These are phyloP conservation scores for Potentilla sterilis DNA, from an alignment of 306 rosid species.

Conservation along the genomic window DNA sequence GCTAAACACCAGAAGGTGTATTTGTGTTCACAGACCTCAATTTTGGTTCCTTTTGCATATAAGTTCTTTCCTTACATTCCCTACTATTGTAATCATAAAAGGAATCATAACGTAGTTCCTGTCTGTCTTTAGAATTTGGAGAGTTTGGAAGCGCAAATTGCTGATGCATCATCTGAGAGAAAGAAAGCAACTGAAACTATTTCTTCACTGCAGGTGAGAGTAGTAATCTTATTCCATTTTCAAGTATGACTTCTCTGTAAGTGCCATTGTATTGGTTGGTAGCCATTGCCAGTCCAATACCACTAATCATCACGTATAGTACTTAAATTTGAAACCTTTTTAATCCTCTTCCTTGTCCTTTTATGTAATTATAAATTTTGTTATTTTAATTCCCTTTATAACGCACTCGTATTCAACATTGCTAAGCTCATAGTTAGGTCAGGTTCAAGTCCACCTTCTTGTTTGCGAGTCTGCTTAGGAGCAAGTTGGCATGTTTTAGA, in stretches of 20 bases:
- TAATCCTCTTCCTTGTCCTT: not conserved
- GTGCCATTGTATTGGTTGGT: not conserved
- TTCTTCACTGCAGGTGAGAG: constrained; percentile 84
- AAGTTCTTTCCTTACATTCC: constrained; percentile 11
- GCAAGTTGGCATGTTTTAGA: not conserved
- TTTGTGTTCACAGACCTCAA: constrained; percentile 15
- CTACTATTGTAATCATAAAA: not conserved
- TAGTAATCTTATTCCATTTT: not conserved
- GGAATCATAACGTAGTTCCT: constrained; percentile 18
- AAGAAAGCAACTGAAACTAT: constrained; percentile 80
- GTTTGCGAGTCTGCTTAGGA: constrained; percentile 5
- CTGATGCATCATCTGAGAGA: constrained; percentile 86
- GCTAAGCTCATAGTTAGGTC: not conserved
- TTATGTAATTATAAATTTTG: not conserved
- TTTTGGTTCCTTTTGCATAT: constrained; percentile 2
- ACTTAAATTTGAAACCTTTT: not conserved
- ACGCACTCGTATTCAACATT: not conserved
- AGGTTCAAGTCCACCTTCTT: not conserved
- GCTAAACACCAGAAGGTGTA: constrained; percentile 89
- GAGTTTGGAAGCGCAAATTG: constrained; percentile 91
- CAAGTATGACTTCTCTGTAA: not conserved
- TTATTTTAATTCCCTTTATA: not conserved
- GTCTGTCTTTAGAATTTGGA: constrained; percentile 61
- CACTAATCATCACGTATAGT: not conserved
- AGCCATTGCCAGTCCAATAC: not conserved